Evolutionary conservation across 2,329 filamentous ascomycete species (phyloP).

Genomic region (Calycina herbarum): DNA sequence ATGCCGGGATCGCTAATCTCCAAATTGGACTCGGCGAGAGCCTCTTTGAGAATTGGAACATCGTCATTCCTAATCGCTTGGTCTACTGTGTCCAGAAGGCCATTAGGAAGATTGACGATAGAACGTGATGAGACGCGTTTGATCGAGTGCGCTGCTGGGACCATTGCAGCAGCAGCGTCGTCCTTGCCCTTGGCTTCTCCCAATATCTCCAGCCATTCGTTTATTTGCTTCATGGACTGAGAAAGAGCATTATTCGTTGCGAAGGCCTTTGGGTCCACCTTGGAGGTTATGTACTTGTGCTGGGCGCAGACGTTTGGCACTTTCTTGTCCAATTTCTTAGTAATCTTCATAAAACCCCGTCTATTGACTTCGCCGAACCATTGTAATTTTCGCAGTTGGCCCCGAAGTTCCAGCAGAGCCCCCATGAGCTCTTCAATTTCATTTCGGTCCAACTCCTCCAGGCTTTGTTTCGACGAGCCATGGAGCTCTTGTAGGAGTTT

Average conservation of each 20-base stretch:
- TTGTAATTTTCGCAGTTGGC: slow-evolving; percentile 84
- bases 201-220: slow-evolving; percentile 85
- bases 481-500: slow-evolving; percentile 87
- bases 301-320: slow-evolving; percentile 74
- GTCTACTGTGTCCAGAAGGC: slow-evolving; percentile 70
- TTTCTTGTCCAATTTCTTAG: slow-evolving; percentile 98
- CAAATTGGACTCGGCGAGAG: slow-evolving; percentile 59
- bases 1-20: slow-evolving; percentile 53
- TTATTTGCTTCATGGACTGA: slow-evolving; percentile 67
- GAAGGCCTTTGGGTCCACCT: slow-evolving; percentile 86
- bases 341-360: slow-evolving; percentile 95
- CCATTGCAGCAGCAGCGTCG: slow-evolving; percentile 68
- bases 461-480: slow-evolving; percentile 68
- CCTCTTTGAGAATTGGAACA: slow-evolving; percentile 52
- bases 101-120: slow-evolving; percentile 68
- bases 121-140: slow-evolving; percentile 75
- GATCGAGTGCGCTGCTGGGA: slow-evolving; percentile 62
- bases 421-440: slow-evolving; percentile 90
- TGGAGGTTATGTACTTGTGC: slow-evolving; percentile 82
- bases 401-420: slow-evolving; percentile 83
- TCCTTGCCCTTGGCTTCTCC: slow-evolving; percentile 76
- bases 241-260: slow-evolving; percentile 68
- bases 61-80: slow-evolving; percentile 71
- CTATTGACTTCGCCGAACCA: slow-evolving; percentile 99
- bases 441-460: slow-evolving; percentile 76